These are phyloP conservation scores for Poronia punctata DNA, from an alignment of 495 filamentous ascomycete species.

Conservation along the genomic window DNA sequence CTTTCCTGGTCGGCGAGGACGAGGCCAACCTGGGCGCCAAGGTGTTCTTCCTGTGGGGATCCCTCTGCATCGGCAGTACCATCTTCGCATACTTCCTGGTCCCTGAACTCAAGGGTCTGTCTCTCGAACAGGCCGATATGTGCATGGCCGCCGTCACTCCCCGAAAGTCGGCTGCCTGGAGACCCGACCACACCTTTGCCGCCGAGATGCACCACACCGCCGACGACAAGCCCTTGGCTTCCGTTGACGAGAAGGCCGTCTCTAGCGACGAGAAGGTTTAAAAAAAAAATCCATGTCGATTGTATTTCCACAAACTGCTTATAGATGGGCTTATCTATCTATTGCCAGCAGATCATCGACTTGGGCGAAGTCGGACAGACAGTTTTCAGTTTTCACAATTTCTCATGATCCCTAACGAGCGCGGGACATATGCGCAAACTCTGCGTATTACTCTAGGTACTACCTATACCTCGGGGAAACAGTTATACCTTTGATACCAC, in stretches of 20 bases:
- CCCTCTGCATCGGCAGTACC: slow-evolving; percentile 47
- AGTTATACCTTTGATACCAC: too few species aligned
- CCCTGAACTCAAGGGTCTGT: slow-evolving; percentile 69
- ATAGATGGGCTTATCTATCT: too few species aligned
- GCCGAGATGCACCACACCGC: slow-evolving; percentile 41
- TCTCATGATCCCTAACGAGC: too few species aligned
- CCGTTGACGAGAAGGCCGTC: slow-evolving; percentile 13
- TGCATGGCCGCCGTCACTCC: slow-evolving; percentile 67
- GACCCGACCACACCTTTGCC: slow-evolving; percentile 57
- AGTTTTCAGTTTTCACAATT: too few species aligned
- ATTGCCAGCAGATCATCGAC: too few species aligned
- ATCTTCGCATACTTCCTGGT: slow-evolving; percentile 67
- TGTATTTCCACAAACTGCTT: too few species aligned
- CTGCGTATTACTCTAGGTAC: too few species aligned
- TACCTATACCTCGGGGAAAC: too few species aligned
- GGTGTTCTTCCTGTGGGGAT: slow-evolving; percentile 66
- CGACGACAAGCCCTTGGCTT: slow-evolving; percentile 16
- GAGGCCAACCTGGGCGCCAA: slow-evolving; percentile 51
- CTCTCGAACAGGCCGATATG: slow-evolving; percentile 71
- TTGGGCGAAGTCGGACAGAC: too few species aligned
- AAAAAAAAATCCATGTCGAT: too few species aligned
- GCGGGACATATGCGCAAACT: too few species aligned
- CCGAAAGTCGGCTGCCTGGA: slow-evolving; percentile 51
- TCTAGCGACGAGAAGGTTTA: slow-evolving; percentile 25
- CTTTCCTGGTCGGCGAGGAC: slow-evolving; percentile 54